Conservation (phyloP, 805 yeast species). For the Maudiozyma turicensis region DNA sequence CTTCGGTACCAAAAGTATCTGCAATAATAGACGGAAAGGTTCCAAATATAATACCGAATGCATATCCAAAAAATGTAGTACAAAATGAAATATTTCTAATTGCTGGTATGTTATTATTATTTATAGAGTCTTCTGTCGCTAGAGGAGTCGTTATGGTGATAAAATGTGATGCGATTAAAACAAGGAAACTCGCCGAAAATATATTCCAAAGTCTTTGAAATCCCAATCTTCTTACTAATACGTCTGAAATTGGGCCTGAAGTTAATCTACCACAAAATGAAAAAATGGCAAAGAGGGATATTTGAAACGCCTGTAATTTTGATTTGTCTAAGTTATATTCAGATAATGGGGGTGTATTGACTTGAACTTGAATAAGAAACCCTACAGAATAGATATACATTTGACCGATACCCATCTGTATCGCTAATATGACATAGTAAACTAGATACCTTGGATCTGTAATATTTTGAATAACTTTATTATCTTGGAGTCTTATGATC, state of each 20-base stretch:
- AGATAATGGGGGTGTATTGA: constrained; percentile 21
- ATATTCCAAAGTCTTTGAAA: constrained; percentile 62
- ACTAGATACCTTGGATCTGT: constrained; percentile 35
- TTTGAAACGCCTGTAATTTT: constrained; percentile 59
- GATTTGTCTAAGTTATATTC: constrained; percentile 26
- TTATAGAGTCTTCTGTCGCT: background rate
- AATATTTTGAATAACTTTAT: constrained; percentile 13
- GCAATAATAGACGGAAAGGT: constrained; percentile 71
- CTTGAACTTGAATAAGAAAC: constrained; percentile 48
- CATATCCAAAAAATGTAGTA: constrained; percentile 49
- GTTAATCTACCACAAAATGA: constrained; percentile 57
- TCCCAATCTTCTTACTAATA: constrained; percentile 39
- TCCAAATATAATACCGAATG: constrained; percentile 66
- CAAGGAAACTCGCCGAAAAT: constrained; percentile 31
- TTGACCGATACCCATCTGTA: constrained; percentile 57
- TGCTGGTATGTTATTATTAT: constrained; percentile 12
- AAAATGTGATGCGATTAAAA: constrained; percentile 30
- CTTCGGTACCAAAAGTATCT: constrained; percentile 56
- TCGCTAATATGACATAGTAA: constrained; percentile 46
- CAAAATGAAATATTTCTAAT: constrained; percentile 37
- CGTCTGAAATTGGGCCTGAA: constrained; percentile 60
- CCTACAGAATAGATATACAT: constrained; percentile 68
- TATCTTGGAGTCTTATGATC: background rate
- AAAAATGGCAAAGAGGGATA: constrained; percentile 52
- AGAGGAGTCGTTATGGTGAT: background rate